Base-by-base conservation (phyloP, 1,284 basidiomycete species). In the Ustilago hordei region DNA sequence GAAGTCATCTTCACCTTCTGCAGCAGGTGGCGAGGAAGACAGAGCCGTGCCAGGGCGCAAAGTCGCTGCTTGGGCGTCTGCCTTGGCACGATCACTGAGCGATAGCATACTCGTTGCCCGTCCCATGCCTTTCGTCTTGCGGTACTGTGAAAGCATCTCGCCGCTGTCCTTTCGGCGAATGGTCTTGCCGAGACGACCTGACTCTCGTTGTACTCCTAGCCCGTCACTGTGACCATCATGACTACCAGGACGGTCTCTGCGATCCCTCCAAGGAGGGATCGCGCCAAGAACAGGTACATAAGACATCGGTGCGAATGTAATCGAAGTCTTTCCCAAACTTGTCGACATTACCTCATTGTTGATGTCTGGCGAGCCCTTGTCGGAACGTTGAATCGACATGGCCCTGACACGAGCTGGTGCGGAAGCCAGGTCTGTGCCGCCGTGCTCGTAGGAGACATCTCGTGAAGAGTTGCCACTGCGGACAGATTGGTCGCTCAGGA, bases 141-240 rank as follows among this genome's bases (percentile, higher is more conserved):
- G 80, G 56, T 84, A 85, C 64, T 83, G 81, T 41, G 80, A 81
- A 11, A 84, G 75, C 63, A 81, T 84, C 65, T 83, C 80, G 15
- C 77, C 75, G 48, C 79, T 81, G 64, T 81, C 81, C 48, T 77
- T 81, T 17, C 78, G 74, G 1, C 74, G 66, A 23, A 82, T 59
- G 17, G 61, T 65, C 52, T 45, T 55, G 5, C 61, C 47, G 12
- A 55, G 48, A 48, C 56, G 65, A 36, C 39, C 53, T 19, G 52
- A 13, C 36, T 64, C 68, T 35, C 58, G 64, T 2, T 41, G 32
- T 19, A 38, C 28, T 36, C 54, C 55, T 7, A 67, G 43, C 17
- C 17, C 47, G 19, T 67, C 63, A 34, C 62, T 48, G 28, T 61
- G 60, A 6, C 64, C 41, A 19, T 66, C 67, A 12, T 47, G 47